Evolutionary conservation across 192 early-diverging fungal species (phyloP).

Genomic region (Coemansia sp.): DNA sequence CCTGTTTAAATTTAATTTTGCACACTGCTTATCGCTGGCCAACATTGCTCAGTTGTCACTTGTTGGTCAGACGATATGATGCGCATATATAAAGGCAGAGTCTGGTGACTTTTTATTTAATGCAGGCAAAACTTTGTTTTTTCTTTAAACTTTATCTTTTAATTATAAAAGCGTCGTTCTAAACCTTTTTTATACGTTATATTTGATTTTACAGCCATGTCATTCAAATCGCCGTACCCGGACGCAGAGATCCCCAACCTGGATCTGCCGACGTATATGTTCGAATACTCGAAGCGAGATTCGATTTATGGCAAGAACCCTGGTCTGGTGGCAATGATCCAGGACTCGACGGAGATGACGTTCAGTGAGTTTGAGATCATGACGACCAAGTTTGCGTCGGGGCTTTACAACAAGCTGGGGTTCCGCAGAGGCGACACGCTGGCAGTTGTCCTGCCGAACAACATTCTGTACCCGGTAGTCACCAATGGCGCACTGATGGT

Average conservation of each 20-base stretch:
- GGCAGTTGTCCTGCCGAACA: conserved; percentile 72
- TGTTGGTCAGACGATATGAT: too few relatives aligned
- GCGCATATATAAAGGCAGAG: too few relatives aligned
- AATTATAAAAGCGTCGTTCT: too few relatives aligned
- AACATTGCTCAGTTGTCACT: too few relatives aligned
- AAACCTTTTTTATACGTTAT: too few relatives aligned
- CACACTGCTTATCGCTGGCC: too few relatives aligned
- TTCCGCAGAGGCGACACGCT: conserved; percentile 71
- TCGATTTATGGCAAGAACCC: conserved; percentile 42
- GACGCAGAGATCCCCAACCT: conserved; percentile 29
- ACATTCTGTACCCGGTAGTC: conserved; percentile 61
- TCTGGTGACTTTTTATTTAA: too few relatives aligned
- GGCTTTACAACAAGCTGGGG: conserved; percentile 50
- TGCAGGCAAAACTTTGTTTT: too few relatives aligned
- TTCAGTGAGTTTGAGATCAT: conserved; percentile 27
- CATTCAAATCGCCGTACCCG: conserved; percentile 30
- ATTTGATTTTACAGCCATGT: conserved; percentile 20
- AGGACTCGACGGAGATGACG: conserved; percentile 16
- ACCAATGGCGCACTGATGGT: conserved; percentile 63
- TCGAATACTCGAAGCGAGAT: conserved; percentile 16
- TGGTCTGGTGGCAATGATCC: conserved; percentile 22
- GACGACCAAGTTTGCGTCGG: conserved; percentile 36
- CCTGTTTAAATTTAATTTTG: too few relatives aligned
- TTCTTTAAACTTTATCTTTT: too few relatives aligned
- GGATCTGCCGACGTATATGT: conserved; percentile 50